Conservation (phyloP, 176 grass and related monocot genomes). For the Carex pumila region DNA sequence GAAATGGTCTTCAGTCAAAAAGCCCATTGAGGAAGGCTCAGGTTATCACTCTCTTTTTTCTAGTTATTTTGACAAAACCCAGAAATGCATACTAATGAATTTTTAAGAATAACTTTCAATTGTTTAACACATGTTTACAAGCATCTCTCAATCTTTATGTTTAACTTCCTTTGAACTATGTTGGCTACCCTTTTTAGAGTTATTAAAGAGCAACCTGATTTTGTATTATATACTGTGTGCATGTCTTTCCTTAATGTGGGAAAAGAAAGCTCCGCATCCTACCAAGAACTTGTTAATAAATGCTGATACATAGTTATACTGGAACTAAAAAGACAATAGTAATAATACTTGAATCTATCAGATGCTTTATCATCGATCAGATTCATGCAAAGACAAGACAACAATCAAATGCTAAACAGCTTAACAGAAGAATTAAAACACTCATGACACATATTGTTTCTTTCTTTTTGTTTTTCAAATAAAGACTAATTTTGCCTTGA, state of each 20-base stretch:
- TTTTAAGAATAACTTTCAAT: not conserved
- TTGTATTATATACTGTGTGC: not conserved
- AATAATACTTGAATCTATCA: not conserved
- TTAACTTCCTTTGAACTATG: not conserved
- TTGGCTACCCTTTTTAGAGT: not conserved
- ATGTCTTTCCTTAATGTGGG: not conserved
- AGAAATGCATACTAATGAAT: not conserved
- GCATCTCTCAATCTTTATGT: not conserved
- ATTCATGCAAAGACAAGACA: not conserved
- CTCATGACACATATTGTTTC: not conserved
- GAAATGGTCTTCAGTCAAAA: conserved; percentile 3
- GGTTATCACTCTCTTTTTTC: not conserved
- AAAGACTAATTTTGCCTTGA: not conserved
- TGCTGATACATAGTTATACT: no score
- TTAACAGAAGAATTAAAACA: not conserved
- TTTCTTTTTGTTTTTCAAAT: not conserved
- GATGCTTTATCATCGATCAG: not conserved
- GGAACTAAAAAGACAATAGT: not conserved
- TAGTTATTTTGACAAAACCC: not conserved
- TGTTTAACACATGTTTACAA: not conserved
- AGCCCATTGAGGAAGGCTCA: conserved; percentile 11
- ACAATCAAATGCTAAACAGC: not conserved
- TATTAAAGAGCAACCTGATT: not conserved
- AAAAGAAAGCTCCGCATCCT: not conserved
- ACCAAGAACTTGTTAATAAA: not conserved